Conservation (phyloP, 1,284 basidiomycete genomes). For the Leccinum subspadiceum region DNA sequence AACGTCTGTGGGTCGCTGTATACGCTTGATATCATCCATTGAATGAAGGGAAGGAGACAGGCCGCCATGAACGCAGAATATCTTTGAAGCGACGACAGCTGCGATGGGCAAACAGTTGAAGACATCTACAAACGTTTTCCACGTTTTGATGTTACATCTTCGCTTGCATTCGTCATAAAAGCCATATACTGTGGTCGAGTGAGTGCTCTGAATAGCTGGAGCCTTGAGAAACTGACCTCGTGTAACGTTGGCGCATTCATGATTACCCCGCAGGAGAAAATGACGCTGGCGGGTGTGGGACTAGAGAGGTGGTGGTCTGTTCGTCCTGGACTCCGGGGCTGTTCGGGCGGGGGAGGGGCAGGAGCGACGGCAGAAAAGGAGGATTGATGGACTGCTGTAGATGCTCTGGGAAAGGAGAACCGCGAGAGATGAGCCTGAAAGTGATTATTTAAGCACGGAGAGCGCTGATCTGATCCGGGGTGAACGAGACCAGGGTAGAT, state of each 20-base stretch:
- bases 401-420: slow-evolving; percentile 77
- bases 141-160: slow-evolving; percentile 98
- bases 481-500: slow-evolving; percentile 72
- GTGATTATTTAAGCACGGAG: slow-evolving; percentile 89
- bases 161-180: slow-evolving; percentile 99
- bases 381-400: slow-evolving; percentile 74
- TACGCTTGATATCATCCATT: slow-evolving; percentile 99
- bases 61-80: slow-evolving; percentile 99
- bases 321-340: neutral
- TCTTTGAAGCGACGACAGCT: slow-evolving; percentile 98
- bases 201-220: slow-evolving; percentile 14
- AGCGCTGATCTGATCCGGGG: slow-evolving; percentile 79
- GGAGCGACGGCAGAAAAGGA: neutral
- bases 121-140: slow-evolving; percentile 99
- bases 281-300: no score
- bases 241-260: slow-evolving; percentile 99
- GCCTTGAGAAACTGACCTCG: slow-evolving; percentile 61
- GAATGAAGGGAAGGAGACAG: slow-evolving; percentile 95
- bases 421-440: slow-evolving; percentile 81
- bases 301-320: neutral
- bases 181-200: slow-evolving; percentile 76
- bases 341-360: neutral
- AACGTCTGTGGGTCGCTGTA: slow-evolving; percentile 97
- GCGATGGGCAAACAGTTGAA: slow-evolving; percentile 99
- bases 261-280: slow-evolving; percentile 95